Conservation (phyloP, 2,329 filamentous ascomycete genomes). For the Pyrenophora graminea region DNA sequence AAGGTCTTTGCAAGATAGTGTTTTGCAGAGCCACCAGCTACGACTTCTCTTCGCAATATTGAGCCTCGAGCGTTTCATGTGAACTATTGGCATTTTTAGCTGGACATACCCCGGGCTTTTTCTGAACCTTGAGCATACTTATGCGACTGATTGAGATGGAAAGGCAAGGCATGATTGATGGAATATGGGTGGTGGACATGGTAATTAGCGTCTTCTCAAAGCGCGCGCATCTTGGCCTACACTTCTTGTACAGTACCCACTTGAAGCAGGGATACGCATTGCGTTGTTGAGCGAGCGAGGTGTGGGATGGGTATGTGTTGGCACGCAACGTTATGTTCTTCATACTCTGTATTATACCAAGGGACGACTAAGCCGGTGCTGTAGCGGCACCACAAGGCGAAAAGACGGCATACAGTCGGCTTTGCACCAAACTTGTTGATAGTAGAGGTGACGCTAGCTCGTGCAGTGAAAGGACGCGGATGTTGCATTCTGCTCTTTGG, state of each 20-base stretch:
- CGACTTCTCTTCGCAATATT: slow-evolving; percentile 12
- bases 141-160: slow-evolving; percentile 2
- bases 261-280: background rate
- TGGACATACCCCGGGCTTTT: slow-evolving; percentile 22
- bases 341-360: slow-evolving; percentile 6
- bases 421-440: background rate
- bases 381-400: background rate
- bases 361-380: background rate
- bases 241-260: background rate
- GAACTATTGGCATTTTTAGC: slow-evolving; percentile 26
- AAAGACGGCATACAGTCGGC: slow-evolving; percentile 1
- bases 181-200: slow-evolving; percentile 17
- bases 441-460: background rate
- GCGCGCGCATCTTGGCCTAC: slow-evolving; percentile 3
- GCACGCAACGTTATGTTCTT: slow-evolving; percentile 1
- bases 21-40: slow-evolving; percentile 11
- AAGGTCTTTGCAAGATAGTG: slow-evolving; percentile 71
- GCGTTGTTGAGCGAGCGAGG: background rate
- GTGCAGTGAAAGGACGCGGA: background rate
- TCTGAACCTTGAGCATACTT: slow-evolving; percentile 4
- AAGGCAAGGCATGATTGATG: slow-evolving; percentile 18
- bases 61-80: slow-evolving; percentile 11
- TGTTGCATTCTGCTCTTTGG: background rate
- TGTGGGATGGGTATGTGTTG: slow-evolving; percentile 1
- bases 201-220: slow-evolving; percentile 15